These are phyloP conservation scores for Thuidium tamariscinum DNA, from an alignment of 225 moss, liverwort and hornwort genomes.

Conservation along the genomic window DNA sequence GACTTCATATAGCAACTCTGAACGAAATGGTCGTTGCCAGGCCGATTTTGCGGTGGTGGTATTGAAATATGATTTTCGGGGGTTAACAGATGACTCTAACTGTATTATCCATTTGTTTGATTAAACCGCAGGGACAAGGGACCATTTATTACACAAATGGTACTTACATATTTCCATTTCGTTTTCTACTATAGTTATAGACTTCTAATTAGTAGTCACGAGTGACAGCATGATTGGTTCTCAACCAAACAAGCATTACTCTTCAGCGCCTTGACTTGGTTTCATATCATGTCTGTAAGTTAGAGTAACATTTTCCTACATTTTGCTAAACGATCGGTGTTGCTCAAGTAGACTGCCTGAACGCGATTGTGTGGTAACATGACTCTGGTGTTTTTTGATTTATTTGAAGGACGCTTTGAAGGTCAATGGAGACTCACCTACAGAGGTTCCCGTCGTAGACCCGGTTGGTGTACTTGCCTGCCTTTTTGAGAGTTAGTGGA, in stretches of 20 bases:
- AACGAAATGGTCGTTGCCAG: not conserved
- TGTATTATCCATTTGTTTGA: constrained; percentile 7
- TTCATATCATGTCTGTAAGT: not conserved
- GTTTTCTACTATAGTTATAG: not conserved
- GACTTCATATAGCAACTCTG: not conserved
- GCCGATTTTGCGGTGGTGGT: not conserved
- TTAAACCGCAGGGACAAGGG: constrained; percentile 28
- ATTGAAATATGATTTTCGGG: not conserved
- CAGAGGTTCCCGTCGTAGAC: constrained; percentile 47
- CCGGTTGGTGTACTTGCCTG: constrained; percentile 32
- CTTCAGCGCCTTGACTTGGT: not conserved
- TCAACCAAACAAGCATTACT: not conserved
- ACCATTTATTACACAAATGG: constrained; percentile 25
- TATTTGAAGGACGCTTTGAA: constrained; percentile 27
- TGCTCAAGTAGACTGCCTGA: not conserved
- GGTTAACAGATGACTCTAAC: not conserved
- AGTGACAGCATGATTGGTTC: not conserved
- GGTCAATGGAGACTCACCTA: constrained; percentile 17
- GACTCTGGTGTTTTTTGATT: not conserved
- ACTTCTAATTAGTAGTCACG: not conserved
- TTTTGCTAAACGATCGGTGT: not conserved
- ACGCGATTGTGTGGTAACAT: not conserved
- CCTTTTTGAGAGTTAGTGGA: not conserved
- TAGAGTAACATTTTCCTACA: not conserved
- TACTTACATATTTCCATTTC: constrained; percentile 15